Evolutionary conservation across 1,284 basidiomycete genomes (phyloP).

Genomic region (Cryptococcus floricola): DNA sequence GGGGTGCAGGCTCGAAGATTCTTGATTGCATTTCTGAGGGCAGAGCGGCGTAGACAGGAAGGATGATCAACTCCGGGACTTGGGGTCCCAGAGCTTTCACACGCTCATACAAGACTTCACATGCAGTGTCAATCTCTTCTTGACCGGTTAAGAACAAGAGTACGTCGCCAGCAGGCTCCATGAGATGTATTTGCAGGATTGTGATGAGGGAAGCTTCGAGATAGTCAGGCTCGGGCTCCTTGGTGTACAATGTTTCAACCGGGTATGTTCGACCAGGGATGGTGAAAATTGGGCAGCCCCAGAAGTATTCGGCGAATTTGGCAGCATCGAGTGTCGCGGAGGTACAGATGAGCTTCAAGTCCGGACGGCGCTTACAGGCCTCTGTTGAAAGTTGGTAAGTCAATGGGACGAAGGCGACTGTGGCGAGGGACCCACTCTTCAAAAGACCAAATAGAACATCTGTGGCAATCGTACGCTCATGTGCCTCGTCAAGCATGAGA

Average conservation of each 20-base stretch:
- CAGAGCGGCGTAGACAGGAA: constrained; percentile 95
- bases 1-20: constrained; percentile 96
- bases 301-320: constrained; percentile 99
- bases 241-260: constrained; percentile 95
- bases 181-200: constrained; percentile 98
- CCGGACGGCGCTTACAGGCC: constrained; percentile 86
- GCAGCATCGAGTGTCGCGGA: constrained; percentile 99
- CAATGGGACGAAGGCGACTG: not conserved
- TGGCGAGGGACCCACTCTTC: constrained; percentile 66
- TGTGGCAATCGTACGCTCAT: constrained; percentile 95
- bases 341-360: constrained; percentile 96
- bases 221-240: constrained; percentile 98
- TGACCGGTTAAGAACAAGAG: constrained; percentile 97
- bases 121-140: constrained; percentile 96
- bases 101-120: constrained; percentile 94
- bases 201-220: constrained; percentile 97
- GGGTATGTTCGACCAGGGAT: constrained; percentile 98
- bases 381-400: constrained; percentile 55
- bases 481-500: constrained; percentile 97
- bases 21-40: constrained; percentile 96
- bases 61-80: constrained; percentile 92
- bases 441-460: constrained; percentile 95
- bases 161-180: constrained; percentile 93
- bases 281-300: constrained; percentile 98
- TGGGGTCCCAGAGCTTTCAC: constrained; percentile 97